Conservation (phyloP, 371 early-diverging fungal genomes). For the Rhizopus arrhizus region DNA sequence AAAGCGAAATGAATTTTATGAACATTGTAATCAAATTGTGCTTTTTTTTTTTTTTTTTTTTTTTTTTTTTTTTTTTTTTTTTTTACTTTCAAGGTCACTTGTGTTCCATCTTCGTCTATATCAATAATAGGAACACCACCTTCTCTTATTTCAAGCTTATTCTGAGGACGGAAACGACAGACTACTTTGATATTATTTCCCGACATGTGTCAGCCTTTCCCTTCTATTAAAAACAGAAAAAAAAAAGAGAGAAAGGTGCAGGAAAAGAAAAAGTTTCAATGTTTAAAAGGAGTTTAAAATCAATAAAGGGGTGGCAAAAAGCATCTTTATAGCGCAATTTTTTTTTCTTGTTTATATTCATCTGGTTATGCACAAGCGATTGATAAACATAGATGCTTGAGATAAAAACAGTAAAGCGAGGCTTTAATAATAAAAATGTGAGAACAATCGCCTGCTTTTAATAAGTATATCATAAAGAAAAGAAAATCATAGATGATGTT, state of each 20-base stretch:
- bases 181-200: conserved; percentile 95
- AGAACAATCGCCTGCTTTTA: too few relatives aligned
- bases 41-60: conserved; percentile 6
- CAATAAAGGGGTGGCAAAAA: neutral
- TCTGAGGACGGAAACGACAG: conserved; percentile 96
- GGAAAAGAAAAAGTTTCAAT: neutral
- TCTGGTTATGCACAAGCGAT: conserved; percentile 7
- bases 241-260: neutral
- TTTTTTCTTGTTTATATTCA: too few relatives aligned
- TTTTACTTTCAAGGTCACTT: conserved; percentile 71
- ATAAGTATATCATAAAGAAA: too few relatives aligned
- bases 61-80: conserved; percentile 13
- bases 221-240: neutral
- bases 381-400: too few relatives aligned
- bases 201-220: conserved; percentile 31
- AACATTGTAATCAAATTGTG: conserved; percentile 13
- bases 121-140: conserved; percentile 86
- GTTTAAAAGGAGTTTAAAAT: conserved; percentile 5
- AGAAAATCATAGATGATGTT: too few relatives aligned
- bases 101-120: conserved; percentile 81
- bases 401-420: too few relatives aligned
- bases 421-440: too few relatives aligned
- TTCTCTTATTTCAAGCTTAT: conserved; percentile 85
- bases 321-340: too few relatives aligned
- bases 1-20: conserved; percentile 24